A percentile compares a stretch with the other conserved stretches of the same genome.
Evolutionary conservation across 140 eudicot species (phyloP).

Genomic region (Senecio squalidus): DNA sequence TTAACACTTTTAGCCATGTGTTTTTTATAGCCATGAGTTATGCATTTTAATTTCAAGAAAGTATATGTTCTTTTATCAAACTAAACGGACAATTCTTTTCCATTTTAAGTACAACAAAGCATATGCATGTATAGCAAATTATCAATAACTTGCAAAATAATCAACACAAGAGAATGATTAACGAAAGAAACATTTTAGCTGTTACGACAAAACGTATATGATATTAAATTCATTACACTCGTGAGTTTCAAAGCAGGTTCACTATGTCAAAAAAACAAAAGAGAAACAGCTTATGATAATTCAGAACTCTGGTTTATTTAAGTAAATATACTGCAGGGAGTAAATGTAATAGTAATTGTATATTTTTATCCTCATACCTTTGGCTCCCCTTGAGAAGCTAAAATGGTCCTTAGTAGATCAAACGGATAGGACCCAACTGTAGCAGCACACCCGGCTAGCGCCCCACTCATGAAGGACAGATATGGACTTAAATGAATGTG

Average conservation of each 20-base stretch:
- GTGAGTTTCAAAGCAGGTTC: not conserved
- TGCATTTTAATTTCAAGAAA: not conserved
- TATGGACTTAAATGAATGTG: slow-evolving; percentile 85
- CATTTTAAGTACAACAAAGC: not conserved
- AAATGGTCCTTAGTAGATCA: slow-evolving; percentile 79
- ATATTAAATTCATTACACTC: not conserved
- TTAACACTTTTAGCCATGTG: not conserved
- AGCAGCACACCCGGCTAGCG: slow-evolving; percentile 93
- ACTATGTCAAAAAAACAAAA: too few relatives aligned
- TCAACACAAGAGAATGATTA: not conserved
- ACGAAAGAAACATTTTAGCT: not conserved
- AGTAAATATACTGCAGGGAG: not conserved
- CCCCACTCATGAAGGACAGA: slow-evolving; percentile 81
- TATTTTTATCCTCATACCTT: slow-evolving; percentile 42
- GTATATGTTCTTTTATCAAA: not conserved
- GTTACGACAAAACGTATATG: not conserved
- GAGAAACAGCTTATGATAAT: too few relatives aligned
- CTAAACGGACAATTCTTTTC: not conserved
- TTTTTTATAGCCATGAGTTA: not conserved
- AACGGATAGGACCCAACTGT: slow-evolving; percentile 93
- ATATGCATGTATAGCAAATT: not conserved
- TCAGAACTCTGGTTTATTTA: not conserved
- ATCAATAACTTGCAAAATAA: not conserved
- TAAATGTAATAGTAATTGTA: not conserved
- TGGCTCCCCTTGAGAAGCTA: slow-evolving; percentile 99